phyloP scores from a whole-genome alignment of 768 basidiomycete genomes.

The Artomyces pyxidatus region DNA sequence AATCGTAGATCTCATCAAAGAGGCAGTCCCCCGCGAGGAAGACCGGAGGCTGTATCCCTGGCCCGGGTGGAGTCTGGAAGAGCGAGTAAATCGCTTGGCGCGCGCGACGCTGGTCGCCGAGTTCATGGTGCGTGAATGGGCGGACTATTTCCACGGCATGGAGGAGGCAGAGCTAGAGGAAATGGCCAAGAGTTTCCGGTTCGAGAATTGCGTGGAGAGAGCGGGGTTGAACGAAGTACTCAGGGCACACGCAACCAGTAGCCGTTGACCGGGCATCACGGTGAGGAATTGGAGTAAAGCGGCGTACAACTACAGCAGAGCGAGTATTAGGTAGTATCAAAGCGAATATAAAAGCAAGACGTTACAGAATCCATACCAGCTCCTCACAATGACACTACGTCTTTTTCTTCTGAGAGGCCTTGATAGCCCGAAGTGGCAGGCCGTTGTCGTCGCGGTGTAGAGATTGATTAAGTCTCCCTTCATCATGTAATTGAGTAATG shows the following conservation, averaged over 20 bases:
- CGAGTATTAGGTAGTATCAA: no score
- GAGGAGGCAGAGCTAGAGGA: slow-evolving; percentile 29
- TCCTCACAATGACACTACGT: no score
- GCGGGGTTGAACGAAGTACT: slow-evolving; percentile 19
- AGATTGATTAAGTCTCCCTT: slow-evolving; percentile 38
- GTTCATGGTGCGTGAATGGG: slow-evolving; percentile 23
- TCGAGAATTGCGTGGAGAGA: slow-evolving; percentile 31
- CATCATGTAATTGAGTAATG: slow-evolving; percentile 32
- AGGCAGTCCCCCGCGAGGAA: slow-evolving; percentile 18
- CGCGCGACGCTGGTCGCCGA: slow-evolving; percentile 30
- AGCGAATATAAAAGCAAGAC: no score
- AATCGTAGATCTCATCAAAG: slow-evolving; percentile 15
- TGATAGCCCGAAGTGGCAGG: no score
- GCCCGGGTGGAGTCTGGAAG: slow-evolving; percentile 26
- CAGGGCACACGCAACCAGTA: slow-evolving; percentile 6
- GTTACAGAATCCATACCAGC: no score
- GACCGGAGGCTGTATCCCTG: slow-evolving; percentile 25
- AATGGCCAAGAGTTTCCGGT: slow-evolving; percentile 33
- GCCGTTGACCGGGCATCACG: no score
- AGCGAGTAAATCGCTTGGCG: slow-evolving; percentile 20
- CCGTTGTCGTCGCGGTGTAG: slow-evolving; percentile 22
- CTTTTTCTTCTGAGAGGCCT: no score
- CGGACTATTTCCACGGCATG: slow-evolving; percentile 27
- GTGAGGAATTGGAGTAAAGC: no score
- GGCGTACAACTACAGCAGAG: no score